Evolutionary conservation across 1,139 yeast species (phyloP), one percentile per base, ranked within the genome.

Genomic region (Zygotorulaspora mrakii): DNA sequence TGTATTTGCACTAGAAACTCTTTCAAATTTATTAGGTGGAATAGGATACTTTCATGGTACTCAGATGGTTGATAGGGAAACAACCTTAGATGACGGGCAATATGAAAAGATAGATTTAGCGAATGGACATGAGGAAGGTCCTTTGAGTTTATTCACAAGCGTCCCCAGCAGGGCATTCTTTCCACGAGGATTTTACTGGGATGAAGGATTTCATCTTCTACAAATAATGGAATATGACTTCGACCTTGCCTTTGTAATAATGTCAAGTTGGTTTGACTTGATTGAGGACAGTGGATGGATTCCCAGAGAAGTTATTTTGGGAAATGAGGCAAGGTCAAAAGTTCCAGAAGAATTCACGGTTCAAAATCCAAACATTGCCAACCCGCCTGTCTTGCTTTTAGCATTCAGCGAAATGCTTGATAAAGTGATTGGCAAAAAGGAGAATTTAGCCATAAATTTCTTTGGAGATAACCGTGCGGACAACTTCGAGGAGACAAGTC

Each of bases 111-210:
- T 74, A 17, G 67, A 73, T 16, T 69, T 82, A 16, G 63, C 61
- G 25, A 57, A 53, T 42, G 83, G 88, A 0, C 47, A 59, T 17
- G 58, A 65, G 3, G 91, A 82, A 55, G 87, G 86, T 0, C 88
- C 89, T 1, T 62, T 68, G 49, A 86, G 82, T 49, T 64, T 94
- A 26, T 85, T 88, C 53, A 77, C 94, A 0, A 70, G 87, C 31
- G 94, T 88, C 21, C 98, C 98, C 1, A 86, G 96, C 34, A 73
- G 98, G 42, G 88, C 96, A 0, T 86, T 86, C 55, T 91, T 91
- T 65, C 97, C 98, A 6, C 73, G 98, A 48, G 99, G 99, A 0
- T 91, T 91, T 57, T 86, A 86, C 57, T 91, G 99, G 99, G 99
- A 94, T 63, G 98, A 94, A 65, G 99, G 99, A 0, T 91, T 91